Evolutionary conservation across 495 filamentous ascomycete species (phyloP).

Genomic region (Ramalina intermedia): DNA sequence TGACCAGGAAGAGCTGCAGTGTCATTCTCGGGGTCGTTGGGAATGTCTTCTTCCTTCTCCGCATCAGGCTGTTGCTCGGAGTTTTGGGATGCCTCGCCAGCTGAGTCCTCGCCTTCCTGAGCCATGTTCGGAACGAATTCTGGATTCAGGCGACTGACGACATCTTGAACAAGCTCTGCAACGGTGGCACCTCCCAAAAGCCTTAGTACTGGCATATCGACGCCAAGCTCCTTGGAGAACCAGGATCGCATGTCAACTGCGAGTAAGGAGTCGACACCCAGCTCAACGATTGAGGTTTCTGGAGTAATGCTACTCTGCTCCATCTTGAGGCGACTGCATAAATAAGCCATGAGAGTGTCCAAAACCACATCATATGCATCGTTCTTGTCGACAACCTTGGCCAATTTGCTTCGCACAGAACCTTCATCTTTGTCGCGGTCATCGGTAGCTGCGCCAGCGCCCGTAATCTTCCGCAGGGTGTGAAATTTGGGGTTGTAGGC

Average conservation of each 20-base stretch:
- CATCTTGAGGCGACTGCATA: too few species aligned
- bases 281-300: constrained; percentile 12
- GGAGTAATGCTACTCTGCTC: neutral
- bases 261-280: constrained; percentile 11
- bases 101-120: neutral
- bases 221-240: constrained; percentile 25
- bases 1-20: neutral
- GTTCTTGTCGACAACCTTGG: neutral
- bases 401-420: neutral
- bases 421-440: neutral
- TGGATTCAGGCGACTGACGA: neutral
- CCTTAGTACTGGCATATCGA: constrained; percentile 36
- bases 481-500: neutral
- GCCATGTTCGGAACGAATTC: neutral
- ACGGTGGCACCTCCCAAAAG: constrained; percentile 13
- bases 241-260: constrained; percentile 6
- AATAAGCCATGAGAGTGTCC: too few species aligned
- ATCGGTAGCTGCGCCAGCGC: neutral
- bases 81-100: neutral
- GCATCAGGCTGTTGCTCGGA: neutral
- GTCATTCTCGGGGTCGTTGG: neutral
- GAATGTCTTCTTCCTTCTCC: neutral
- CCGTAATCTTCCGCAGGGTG: neutral
- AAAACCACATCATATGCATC: neutral
- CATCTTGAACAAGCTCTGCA: neutral